phyloP scores from a whole-genome alignment of 1,284 basidiomycete genomes.

The Hemileia vastatrix region DNA sequence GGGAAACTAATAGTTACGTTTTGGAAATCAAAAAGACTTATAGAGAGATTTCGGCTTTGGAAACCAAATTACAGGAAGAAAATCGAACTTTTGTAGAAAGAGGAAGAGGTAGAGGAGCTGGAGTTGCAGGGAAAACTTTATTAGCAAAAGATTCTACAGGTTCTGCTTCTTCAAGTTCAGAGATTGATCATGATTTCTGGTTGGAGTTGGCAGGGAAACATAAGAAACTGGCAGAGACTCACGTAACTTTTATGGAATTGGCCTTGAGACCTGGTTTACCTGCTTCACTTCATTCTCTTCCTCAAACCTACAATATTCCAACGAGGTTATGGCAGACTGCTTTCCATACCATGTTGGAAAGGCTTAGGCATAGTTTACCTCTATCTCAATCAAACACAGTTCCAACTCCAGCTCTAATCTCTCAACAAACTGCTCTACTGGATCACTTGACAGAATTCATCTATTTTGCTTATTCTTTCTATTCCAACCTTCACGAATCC shows the following conservation, averaged over 20 bases:
- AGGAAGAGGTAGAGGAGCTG: slow-evolving; percentile 44
- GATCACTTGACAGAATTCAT: slow-evolving; percentile 81
- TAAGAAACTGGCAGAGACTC: slow-evolving; percentile 68
- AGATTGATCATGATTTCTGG: slow-evolving; percentile 30
- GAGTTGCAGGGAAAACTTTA: slow-evolving; percentile 22
- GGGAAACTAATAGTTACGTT: slow-evolving; percentile 58
- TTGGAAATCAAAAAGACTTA: slow-evolving; percentile 69
- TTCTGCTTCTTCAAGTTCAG: background rate
- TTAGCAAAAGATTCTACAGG: background rate
- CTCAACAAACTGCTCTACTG: slow-evolving; percentile 38
- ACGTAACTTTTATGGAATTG: slow-evolving; percentile 74
- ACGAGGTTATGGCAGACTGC: slow-evolving; percentile 81
- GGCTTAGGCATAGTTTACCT: slow-evolving; percentile 68
- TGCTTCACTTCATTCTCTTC: slow-evolving; percentile 73
- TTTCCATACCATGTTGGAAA: slow-evolving; percentile 80
- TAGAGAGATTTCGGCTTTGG: slow-evolving; percentile 60
- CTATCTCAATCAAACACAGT: slow-evolving; percentile 30
- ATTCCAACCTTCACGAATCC: slow-evolving; percentile 78
- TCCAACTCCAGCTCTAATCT: background rate
- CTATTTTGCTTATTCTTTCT: slow-evolving; percentile 88
- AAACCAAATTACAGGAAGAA: slow-evolving; percentile 57
- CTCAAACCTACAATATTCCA: slow-evolving; percentile 87
- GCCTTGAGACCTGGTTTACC: slow-evolving; percentile 78
- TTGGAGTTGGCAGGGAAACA: slow-evolving; percentile 28
- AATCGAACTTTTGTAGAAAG: slow-evolving; percentile 47